Percentiles rank a stretch among this genome's conserved stretches.
phyloP scores from a whole-genome alignment of 371 early-diverging fungal species.

The Apophysomyces elegans region DNA sequence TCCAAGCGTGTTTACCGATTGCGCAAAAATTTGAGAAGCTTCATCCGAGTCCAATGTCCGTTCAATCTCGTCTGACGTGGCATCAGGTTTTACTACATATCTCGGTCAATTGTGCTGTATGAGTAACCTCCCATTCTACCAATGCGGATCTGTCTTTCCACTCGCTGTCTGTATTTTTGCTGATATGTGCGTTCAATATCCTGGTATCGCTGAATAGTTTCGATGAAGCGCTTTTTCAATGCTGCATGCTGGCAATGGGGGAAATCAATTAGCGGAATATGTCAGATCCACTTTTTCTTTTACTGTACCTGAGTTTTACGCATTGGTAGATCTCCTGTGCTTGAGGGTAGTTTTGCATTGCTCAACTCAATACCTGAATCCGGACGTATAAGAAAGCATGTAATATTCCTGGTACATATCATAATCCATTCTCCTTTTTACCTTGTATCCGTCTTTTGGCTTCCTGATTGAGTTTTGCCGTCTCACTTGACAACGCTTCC shows the following conservation, averaged over 20 bases:
- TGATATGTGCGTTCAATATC: constrained; percentile 80
- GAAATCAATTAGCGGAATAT: background rate
- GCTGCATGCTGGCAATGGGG: constrained; percentile 60
- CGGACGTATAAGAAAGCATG: background rate
- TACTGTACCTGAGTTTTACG: constrained; percentile 58
- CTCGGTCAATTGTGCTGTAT: background rate
- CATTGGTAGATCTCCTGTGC: constrained; percentile 67
- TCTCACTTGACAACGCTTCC: constrained; percentile 67
- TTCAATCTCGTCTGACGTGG: constrained; percentile 82
- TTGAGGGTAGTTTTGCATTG: constrained; percentile 50
- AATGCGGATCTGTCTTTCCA: constrained; percentile 86
- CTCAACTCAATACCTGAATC: constrained; percentile 61
- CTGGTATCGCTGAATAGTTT: constrained; percentile 83
- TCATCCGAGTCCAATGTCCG: constrained; percentile 76
- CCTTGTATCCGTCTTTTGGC: constrained; percentile 71
- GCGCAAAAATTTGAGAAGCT: constrained; percentile 82
- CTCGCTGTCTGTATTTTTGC: constrained; percentile 81
- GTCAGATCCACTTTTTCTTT: background rate
- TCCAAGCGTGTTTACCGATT: constrained; percentile 59
- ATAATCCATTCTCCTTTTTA: background rate
- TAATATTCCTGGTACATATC: background rate
- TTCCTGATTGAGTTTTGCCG: constrained; percentile 64
- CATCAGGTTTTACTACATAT: constrained; percentile 81
- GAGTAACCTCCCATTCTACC: constrained; percentile 47
- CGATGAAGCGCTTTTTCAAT: constrained; percentile 81